These are phyloP conservation scores for Mycena albidolilacea DNA, from an alignment of 768 basidiomycete genomes.

Conservation along the genomic window DNA sequence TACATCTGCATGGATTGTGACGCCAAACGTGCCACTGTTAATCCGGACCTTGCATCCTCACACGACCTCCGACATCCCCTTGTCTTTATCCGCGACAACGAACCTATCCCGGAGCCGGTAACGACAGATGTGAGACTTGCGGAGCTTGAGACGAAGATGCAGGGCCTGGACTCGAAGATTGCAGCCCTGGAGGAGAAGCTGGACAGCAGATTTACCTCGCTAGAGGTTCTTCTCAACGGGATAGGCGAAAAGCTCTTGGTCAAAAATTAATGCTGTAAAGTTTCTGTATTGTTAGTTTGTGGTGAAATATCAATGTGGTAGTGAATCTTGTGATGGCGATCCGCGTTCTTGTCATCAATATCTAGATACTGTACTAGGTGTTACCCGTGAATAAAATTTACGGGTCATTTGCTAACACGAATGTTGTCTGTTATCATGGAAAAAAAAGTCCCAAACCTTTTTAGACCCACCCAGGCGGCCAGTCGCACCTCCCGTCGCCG, in stretches of 20 bases:
- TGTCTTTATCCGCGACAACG: conserved; percentile 19
- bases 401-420: too few relatives aligned
- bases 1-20: conserved; percentile 30
- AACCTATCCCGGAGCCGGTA: conserved; percentile 11
- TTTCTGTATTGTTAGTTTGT: too few relatives aligned
- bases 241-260: conserved; percentile 14
- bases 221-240: conserved; percentile 22
- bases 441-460: too few relatives aligned
- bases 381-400: too few relatives aligned
- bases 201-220: conserved; percentile 25
- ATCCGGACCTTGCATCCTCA: neutral
- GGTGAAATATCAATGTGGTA: too few relatives aligned
- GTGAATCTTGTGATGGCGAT: too few relatives aligned
- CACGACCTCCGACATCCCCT: conserved; percentile 20
- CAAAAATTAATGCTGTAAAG: neutral
- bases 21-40: conserved; percentile 6
- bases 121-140: conserved; percentile 7
- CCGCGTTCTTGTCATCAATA: too few relatives aligned
- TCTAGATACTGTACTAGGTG: too few relatives aligned
- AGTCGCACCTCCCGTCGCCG: too few relatives aligned
- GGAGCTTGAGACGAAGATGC: conserved; percentile 15
- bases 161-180: conserved; percentile 13
- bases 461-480: too few relatives aligned
- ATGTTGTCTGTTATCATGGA: too few relatives aligned
- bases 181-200: conserved; percentile 30